Evolutionary conservation across 805 yeast genomes (phyloP), one percentile per base, ranked within the genome.

Genomic region (Starmerella gropengiesseri): DNA sequence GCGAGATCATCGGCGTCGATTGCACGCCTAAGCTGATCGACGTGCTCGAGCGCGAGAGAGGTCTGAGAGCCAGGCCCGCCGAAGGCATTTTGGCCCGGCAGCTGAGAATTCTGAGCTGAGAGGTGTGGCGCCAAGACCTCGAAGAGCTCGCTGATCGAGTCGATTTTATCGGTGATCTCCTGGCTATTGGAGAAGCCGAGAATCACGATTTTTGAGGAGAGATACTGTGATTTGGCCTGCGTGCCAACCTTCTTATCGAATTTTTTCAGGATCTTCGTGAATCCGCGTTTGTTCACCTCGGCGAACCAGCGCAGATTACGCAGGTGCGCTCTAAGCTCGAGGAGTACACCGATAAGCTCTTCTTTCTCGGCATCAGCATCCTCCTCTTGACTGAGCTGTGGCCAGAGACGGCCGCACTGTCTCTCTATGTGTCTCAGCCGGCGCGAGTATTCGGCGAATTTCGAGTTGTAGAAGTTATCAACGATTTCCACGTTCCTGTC

Each of bases 241-340:
- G 81, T 73, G 6, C 81, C 81, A 21, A 73, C 66, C 59, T 85
- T 85, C 65, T 89, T 89, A 61, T 89, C 96, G 53, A 87, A 56
- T 49, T 87, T 87, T 64, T 87, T 87, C 56, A 89, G 67, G 50
- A 89, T 89, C 64, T 87, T 87, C 41, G 77, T 73, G 53, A 86
- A 82, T 0, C 95, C 97, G 47, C 93, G 76, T 57, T 81, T 83
- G 66, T 87, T 87, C 54, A 87, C 73, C 57, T 89, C 96, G 19
- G 93, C 93, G 60, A 74, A 87, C 95, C 96, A 89, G 60, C 83
- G 86, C 57, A 87, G 67, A 60, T 86, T 86, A 44, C 95, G 70
- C 48, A 81, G 74, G 46, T 76, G 75, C 14, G 80, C 70, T 36
- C 94, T 70, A 41, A 85, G 66, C 59, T 86, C 95, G 18, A 85